Evolutionary conservation across 805 yeast genomes (phyloP), one percentile per base, ranked within the genome.

Genomic region (Saccharomycopsis synnaedendra): DNA sequence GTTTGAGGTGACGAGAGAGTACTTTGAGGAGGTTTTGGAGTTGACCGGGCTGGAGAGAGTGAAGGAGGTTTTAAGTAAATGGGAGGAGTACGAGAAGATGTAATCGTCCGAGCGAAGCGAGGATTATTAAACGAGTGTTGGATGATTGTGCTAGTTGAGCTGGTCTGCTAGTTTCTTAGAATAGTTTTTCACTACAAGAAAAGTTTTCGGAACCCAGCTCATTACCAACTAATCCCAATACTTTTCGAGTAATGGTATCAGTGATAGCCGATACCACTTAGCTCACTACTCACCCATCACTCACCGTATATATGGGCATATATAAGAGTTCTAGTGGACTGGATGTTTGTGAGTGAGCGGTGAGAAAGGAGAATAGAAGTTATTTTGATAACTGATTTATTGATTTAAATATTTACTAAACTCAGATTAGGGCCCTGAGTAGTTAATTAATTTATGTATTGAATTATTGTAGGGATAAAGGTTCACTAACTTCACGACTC

Each of bases 1-100:
- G 58, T 93, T 93, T 66, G 80, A 84, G 69, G 82, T 93, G 58
- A 83, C 97, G 39, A 93, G 87, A 73, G 97, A 89, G 67, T 93
- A 93, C 73, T 93, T 93, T 74, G 84, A 94, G 73, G 95, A 86
- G 59, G 99, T 93, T 46, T 93, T 90, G 65, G 77, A 81, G 50
- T 76, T 93, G 66, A 93, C 99, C 44, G 81, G 84, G 40, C 85
- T 95, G 44, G 95, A 86, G 47, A 87, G 85, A 76, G 85, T 94
- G 64, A 87, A 87, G 73, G 72, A 76, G 44, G 85, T 93, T 58
- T 70, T 93, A 56, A 97, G 93, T 55, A 87, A 88, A 76, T 93
- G 99, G 99, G 97, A 87, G 61, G 71, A 75, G 57, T 90, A 84
- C 66, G 80, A 74, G 19, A 41, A 32, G 8, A 30, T 9, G 30